Evolutionary conservation across 805 yeast genomes (phyloP), one percentile per base, ranked within the genome.

Genomic region (Candida rishiriensis): DNA sequence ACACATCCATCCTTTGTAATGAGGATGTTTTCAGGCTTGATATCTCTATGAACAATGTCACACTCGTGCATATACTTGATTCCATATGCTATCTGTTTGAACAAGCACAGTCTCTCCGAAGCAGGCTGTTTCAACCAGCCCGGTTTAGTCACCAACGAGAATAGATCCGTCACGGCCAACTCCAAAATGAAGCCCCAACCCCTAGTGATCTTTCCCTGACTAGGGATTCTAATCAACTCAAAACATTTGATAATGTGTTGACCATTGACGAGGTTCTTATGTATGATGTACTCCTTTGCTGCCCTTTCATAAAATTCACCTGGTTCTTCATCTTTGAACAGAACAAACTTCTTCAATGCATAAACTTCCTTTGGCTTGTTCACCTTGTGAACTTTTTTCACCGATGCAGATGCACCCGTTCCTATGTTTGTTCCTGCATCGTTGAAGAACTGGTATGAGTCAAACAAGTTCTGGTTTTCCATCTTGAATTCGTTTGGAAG

Each of bases 21-120:
- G 37, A 91, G 72, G 39, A 91, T 71, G 65, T 91, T 91, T 61
- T 91, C 99, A 7, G 98, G 98, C 68, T 91, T 91, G 58, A 91
- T 72, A 64, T 91, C 99, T 46, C 98, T 76, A 63, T 91, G 98
- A 15, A 90, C 97, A 56, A 91, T 85, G 65, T 90, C 80, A 53
- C 74, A 69, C 34, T 73, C 70, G 61, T 91, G 99, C 49, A 91
- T 70, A 52, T 69, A 83, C 51, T 75, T 78, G 29, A 85, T 57
- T 9, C 88, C 95, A 51, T 73, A 71, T 2, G 78, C 73, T 34
- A 83, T 69, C 59, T 85, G 95, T 60, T 85, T 85, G 64, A 85
- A 85, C n/a, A 84, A 52, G 60, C 91, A 85, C 51, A 70, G 74
- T 50, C 78, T 79, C 56, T 85, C 90, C 29, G 52, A 58, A 2